Base-by-base conservation (phyloP, 2,329 filamentous ascomycete genomes). In the Orbilia oligospora region DNA sequence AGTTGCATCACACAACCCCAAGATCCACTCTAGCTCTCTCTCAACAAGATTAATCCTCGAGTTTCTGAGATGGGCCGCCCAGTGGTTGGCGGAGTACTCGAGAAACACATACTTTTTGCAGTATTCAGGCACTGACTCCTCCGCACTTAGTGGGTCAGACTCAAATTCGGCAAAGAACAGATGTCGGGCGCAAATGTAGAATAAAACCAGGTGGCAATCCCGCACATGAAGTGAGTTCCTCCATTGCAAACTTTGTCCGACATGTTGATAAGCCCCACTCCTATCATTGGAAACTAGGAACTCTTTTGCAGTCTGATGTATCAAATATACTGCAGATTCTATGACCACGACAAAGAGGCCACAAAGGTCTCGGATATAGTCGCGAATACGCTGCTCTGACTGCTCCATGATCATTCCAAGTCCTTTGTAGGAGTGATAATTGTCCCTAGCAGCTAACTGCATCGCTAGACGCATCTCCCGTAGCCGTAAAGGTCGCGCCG, bases 251-350 rank as follows among this genome's bases (percentile, higher is more conserved):
- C 44, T 30, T 16, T 12, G 5, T n/a, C n/a, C n/a, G n/a, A n/a
- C n/a, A n/a, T n/a, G n/a, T n/a, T n/a, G n/a, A n/a, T n/a, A n/a
- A n/a, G n/a, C n/a, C n/a, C n/a, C n/a, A n/a, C n/a, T n/a, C n/a
- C n/a, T n/a, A n/a, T n/a, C n/a, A n/a, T n/a, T n/a, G n/a, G n/a
- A n/a, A 46, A 84, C 63, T 33, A 86, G 71, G 76, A 85, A 85
- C 41, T 85, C 84, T 64, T 81, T 85, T n/a, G 84, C 85, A 0
- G 85, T 86, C 73, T 86, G 84, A n/a, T 55, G 49, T 6, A 55
- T 55, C 0, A 55, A n/a, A 22, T 55, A 55, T 5, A 55, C 78
- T 55, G 73, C 82, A 1, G 66, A 75, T 48, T 85, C 79, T 1
- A 83, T 72, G n/a, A 86, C 80, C 14, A 68, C 81, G 1, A 86